These are phyloP conservation scores for Trichoderma sp. DNA, from an alignment of 2,329 filamentous ascomycete genomes.

Conservation along the genomic window DNA sequence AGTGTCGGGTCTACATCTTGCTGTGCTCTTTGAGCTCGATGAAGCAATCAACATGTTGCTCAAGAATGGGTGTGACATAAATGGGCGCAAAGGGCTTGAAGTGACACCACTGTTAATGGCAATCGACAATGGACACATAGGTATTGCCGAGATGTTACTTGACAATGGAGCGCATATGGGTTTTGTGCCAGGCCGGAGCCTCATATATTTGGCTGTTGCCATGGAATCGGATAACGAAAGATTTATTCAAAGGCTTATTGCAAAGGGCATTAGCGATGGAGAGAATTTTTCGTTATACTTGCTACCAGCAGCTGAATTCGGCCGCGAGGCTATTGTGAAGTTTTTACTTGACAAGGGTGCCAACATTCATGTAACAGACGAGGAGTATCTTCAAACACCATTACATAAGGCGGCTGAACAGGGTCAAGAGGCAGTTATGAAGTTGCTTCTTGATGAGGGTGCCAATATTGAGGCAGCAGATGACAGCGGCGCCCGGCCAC, in stretches of 20 bases:
- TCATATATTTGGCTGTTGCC: neutral
- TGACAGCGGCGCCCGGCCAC: too few species aligned
- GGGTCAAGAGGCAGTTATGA: neutral
- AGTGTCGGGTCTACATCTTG: neutral
- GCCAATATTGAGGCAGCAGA: neutral
- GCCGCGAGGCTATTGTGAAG: neutral
- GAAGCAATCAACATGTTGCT: neutral
- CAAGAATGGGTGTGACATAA: neutral
- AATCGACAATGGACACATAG: neutral
- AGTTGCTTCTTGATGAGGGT: too few species aligned
- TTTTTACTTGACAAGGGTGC: neutral
- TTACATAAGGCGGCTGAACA: neutral
- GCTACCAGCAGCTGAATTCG: rapidly evolving
- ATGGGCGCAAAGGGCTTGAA: neutral
- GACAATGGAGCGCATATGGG: neutral
- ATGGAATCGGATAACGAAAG: neutral
- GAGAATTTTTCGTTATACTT: neutral
- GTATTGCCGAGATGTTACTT: neutral
- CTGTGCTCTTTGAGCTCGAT: neutral
- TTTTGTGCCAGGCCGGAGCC: rapidly evolving
- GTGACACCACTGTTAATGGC: neutral
- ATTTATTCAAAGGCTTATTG: neutral
- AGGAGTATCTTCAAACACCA: neutral
- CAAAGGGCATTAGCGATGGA: neutral
- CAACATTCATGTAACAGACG: neutral